phyloP scores from a whole-genome alignment of 441 rosid species.

The Aquilaria agallochum region DNA sequence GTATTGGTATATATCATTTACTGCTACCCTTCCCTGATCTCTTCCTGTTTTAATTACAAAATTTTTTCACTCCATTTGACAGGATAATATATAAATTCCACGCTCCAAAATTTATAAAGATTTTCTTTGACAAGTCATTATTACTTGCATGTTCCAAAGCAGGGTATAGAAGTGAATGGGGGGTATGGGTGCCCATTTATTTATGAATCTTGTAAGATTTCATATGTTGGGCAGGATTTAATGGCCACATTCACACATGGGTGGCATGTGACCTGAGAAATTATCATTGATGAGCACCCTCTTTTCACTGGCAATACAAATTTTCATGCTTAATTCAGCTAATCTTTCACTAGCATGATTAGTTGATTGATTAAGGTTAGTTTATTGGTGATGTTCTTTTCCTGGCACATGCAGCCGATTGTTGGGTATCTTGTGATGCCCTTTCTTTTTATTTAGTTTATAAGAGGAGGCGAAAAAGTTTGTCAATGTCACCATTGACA shows the following conservation, averaged over 20 bases:
- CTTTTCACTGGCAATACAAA: slow-evolving; percentile 11
- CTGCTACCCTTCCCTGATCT: not conserved
- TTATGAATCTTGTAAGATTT: slow-evolving; percentile 12
- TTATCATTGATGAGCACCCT: slow-evolving; percentile 22
- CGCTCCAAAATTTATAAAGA: not conserved
- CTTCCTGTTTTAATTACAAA: not conserved
- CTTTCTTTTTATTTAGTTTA: not conserved
- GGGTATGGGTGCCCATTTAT: slow-evolving; percentile 1
- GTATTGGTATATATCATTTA: not conserved
- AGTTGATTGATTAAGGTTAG: slow-evolving; percentile 4
- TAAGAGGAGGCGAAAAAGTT: slow-evolving; percentile 1
- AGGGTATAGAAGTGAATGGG: not conserved
- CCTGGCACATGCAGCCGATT: slow-evolving; percentile 18
- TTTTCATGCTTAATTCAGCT: slow-evolving; percentile 21
- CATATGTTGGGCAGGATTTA: slow-evolving; percentile 16
- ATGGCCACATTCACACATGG: slow-evolving; percentile 44
- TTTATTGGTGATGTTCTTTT: not conserved
- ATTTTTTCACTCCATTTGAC: not conserved
- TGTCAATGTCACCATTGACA: slow-evolving; percentile 12
- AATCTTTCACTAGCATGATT: not conserved
- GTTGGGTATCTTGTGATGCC: not conserved
- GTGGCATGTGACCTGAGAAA: slow-evolving; percentile 37
- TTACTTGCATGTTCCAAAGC: slow-evolving; percentile 24
- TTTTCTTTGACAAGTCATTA: slow-evolving; percentile 18
- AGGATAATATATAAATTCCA: slow-evolving; percentile 14